Conservation (phyloP, 2,329 filamentous ascomycete species). For the Stagonosporopsis cucurbitacearum region DNA sequence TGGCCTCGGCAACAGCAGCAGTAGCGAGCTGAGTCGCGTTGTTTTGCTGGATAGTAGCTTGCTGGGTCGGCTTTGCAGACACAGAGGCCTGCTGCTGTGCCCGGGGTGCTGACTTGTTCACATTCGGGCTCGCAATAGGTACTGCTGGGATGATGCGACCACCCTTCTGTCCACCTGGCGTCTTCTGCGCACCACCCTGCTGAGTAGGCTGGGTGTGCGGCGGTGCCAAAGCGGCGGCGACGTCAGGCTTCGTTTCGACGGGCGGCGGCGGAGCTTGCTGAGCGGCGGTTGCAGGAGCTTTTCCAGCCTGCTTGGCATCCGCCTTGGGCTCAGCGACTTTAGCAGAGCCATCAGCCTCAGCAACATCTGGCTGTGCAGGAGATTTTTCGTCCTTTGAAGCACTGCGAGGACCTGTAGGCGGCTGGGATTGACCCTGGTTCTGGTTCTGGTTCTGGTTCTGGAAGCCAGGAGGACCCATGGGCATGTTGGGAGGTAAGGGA, state of each 20-base stretch:
- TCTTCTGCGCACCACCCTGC: conserved; percentile 44
- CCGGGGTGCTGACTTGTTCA: conserved; percentile 47
- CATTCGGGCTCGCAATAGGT: conserved; percentile 61
- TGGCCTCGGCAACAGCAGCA: conserved; percentile 79
- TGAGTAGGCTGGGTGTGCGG: conserved; percentile 49
- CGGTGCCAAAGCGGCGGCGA: conserved; percentile 62
- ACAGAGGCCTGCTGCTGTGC: conserved; percentile 45
- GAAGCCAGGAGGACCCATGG: conserved; percentile 62
- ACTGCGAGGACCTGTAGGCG: no score
- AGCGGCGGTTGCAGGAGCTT: conserved; percentile 43
- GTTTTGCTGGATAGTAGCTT: conserved; percentile 47
- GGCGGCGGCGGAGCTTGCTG: conserved; percentile 67
- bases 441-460: conserved; percentile 41
- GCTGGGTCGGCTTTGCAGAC: conserved; percentile 49
- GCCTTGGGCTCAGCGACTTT: conserved; percentile 63
- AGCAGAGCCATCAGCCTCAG: conserved; percentile 55
- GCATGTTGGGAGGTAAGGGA: conserved; percentile 67
- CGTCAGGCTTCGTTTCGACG: conserved; percentile 71
- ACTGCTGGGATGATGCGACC: conserved; percentile 69
- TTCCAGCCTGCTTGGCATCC: conserved; percentile 48
- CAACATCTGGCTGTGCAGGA: conserved; percentile 44
- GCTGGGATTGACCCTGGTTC: no score
- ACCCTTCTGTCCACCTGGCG: conserved; percentile 53
- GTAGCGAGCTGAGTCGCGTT: conserved; percentile 77
- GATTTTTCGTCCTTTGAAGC: conserved; percentile 41